Percentiles rank a stretch among this genome's conserved stretches.
Conservation (phyloP, 129 eudicot species). For the Flaveria linearis region DNA sequence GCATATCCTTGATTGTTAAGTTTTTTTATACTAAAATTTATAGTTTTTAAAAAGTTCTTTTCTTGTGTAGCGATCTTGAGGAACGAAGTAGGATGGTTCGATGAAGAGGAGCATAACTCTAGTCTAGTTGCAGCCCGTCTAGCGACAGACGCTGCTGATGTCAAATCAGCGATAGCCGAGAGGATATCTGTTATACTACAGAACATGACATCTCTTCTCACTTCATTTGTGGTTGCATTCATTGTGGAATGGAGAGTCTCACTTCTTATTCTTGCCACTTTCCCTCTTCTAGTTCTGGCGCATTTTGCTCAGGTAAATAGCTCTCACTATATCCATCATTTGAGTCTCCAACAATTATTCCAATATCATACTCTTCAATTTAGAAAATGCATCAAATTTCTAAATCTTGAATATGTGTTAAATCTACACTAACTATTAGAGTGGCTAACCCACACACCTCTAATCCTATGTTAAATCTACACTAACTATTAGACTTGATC, state of each 20-base stretch:
- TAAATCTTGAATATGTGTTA: conserved; percentile 10
- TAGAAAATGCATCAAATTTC: background rate
- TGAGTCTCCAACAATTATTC: too few species aligned
- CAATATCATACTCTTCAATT: background rate
- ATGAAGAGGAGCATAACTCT: conserved; percentile 97
- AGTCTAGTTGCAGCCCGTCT: conserved; percentile 90
- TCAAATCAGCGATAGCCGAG: conserved; percentile 94
- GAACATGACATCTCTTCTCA: conserved; percentile 98
- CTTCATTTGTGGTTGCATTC: conserved; percentile 98
- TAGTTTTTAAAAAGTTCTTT: background rate
- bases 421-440: background rate
- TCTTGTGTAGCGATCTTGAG: conserved; percentile 73
- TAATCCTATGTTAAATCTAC: too few species aligned
- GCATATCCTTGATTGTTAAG: too few species aligned
- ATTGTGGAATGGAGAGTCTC: conserved; percentile 98
- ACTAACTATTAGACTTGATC: too few species aligned
- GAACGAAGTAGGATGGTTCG: conserved; percentile 99
- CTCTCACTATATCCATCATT: background rate
- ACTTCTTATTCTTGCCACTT: conserved; percentile 84
- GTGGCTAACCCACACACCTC: too few species aligned
- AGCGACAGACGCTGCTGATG: conserved; percentile 97
- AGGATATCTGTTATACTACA: conserved; percentile 95
- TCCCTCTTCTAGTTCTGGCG: conserved; percentile 95
- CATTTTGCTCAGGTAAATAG: conserved; percentile 91
- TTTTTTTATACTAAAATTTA: background rate